phyloP scores from a whole-genome alignment of 2,329 filamentous ascomycete species.

The Fusarium temperatum region DNA sequence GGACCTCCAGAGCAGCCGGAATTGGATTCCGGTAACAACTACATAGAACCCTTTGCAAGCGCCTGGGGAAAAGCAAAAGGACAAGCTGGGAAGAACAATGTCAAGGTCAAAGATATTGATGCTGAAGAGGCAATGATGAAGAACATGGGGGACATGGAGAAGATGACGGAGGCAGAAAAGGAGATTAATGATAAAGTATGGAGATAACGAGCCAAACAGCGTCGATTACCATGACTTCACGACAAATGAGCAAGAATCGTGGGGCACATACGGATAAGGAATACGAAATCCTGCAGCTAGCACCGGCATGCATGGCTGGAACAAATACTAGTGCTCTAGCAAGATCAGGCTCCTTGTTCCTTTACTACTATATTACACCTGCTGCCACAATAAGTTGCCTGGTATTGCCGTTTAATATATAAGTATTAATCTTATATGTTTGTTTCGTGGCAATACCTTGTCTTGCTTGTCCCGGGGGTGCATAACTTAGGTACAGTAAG shows the following conservation, averaged over 20 bases:
- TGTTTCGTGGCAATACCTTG: slow-evolving; percentile 1
- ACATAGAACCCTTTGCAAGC: neutral
- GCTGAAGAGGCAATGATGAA: neutral
- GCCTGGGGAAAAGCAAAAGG: neutral
- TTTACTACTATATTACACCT: neutral
- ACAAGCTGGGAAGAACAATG: neutral
- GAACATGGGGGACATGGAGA: neutral
- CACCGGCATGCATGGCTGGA: neutral
- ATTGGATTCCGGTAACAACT: neutral
- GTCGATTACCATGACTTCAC: neutral
- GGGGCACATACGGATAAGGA: neutral
- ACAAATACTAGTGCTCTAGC: neutral
- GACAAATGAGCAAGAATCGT: neutral
- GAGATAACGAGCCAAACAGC: neutral
- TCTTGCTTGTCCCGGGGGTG: neutral
- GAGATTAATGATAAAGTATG: neutral
- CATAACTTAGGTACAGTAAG: neutral
- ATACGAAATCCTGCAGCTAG: neutral
- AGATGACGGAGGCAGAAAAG: neutral
- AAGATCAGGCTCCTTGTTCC: neutral
- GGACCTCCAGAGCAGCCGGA: neutral
- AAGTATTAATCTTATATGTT: neutral
- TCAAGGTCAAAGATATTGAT: neutral
- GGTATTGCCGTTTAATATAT: neutral
- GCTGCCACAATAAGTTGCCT: neutral